Evolutionary conservation across 257 asterid species (phyloP).

Genomic region (Thymus quinquecostatus): DNA sequence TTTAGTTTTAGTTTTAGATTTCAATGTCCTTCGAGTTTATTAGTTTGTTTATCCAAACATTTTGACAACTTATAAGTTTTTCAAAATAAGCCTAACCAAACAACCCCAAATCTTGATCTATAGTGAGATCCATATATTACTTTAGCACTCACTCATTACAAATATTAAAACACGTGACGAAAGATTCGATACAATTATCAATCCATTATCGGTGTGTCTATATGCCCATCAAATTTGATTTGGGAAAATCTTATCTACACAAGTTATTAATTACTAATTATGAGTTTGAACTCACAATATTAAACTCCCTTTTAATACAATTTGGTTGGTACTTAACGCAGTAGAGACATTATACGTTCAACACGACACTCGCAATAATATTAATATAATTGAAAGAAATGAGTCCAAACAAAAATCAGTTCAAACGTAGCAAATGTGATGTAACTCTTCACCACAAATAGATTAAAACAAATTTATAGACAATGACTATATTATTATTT

Average conservation of each 20-base stretch:
- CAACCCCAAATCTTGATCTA: no score
- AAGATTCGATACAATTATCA: no score
- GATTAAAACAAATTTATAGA: slow-evolving; percentile 19
- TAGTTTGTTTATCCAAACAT: no score
- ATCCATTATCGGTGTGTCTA: no score
- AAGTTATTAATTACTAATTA: neutral
- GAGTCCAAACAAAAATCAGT: neutral
- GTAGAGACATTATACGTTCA: neutral
- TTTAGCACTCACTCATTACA: no score
- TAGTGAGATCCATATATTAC: no score
- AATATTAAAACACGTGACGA: no score
- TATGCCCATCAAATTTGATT: neutral
- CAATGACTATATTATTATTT: neutral
- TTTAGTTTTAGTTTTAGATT: no score
- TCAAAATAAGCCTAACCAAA: no score
- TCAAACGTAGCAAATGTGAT: slow-evolving; percentile 29
- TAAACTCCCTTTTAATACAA: no score
- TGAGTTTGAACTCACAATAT: neutral
- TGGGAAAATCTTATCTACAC: neutral
- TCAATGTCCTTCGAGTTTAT: no score
- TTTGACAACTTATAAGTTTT: no score
- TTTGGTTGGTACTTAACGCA: neutral
- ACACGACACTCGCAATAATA: slow-evolving; percentile 11
- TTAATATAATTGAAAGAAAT: neutral
- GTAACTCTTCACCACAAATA: neutral